phyloP scores from a whole-genome alignment of 2,329 filamentous ascomycete species.

The Verticillium albo-atrum region DNA sequence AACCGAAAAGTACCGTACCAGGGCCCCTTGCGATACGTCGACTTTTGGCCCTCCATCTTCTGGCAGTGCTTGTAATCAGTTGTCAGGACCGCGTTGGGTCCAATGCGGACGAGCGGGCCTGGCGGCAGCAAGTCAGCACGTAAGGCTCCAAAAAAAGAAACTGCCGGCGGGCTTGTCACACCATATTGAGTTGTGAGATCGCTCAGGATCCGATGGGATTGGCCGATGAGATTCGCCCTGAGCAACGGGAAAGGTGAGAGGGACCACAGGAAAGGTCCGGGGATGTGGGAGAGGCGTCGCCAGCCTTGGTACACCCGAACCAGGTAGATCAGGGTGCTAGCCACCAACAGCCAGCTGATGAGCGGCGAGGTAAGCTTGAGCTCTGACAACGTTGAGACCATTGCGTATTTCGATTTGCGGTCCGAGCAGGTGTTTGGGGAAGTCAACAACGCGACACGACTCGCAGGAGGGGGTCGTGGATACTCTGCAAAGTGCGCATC shows the following conservation, averaged over 20 bases:
- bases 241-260: neutral
- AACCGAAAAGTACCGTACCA: slow-evolving; percentile 32
- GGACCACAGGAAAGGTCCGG: slow-evolving; percentile 17
- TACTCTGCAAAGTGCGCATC: neutral
- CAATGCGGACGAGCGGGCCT: slow-evolving; percentile 34
- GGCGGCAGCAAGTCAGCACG: slow-evolving; percentile 11
- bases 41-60: slow-evolving; percentile 27
- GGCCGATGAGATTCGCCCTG: slow-evolving; percentile 1
- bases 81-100: slow-evolving; percentile 35
- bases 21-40: slow-evolving; percentile 29
- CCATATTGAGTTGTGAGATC: slow-evolving; percentile 15
- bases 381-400: neutral
- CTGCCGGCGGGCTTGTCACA: neutral
- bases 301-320: slow-evolving; percentile 17
- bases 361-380: neutral
- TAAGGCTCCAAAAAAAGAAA: neutral
- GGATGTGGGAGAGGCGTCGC: slow-evolving; percentile 22
- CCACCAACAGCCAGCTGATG: neutral
- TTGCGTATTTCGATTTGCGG: neutral
- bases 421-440: neutral
- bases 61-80: slow-evolving; percentile 28
- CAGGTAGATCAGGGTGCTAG: slow-evolving; percentile 1
- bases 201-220: slow-evolving; percentile 12
- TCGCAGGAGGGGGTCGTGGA: neutral
- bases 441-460: neutral